These are phyloP conservation scores for Mallotus japonicus DNA, from an alignment of 441 rosid species.

Conservation along the genomic window DNA sequence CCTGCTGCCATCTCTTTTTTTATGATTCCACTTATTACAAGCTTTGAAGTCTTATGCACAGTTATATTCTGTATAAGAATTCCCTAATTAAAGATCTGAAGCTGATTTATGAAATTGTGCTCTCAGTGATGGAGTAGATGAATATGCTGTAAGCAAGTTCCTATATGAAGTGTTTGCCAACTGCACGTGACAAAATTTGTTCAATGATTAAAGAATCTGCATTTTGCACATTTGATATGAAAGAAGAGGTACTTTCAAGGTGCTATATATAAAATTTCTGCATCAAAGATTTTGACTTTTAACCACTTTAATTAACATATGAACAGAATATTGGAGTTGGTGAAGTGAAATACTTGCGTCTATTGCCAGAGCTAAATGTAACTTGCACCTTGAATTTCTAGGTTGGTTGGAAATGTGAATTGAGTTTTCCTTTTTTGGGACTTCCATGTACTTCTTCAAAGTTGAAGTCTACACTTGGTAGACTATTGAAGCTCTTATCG, in stretches of 20 bases:
- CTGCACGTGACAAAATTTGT: constrained; percentile 46
- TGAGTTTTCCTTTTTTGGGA: constrained; percentile 1
- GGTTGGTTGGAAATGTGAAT: constrained; percentile 40
- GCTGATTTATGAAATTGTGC: constrained; percentile 28
- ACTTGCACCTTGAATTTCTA: constrained; percentile 84
- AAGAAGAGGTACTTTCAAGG: constrained; percentile 68
- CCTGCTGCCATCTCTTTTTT: constrained; percentile 81
- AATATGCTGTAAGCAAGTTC: constrained; percentile 79
- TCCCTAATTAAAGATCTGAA: constrained; percentile 18
- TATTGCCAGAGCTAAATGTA: constrained; percentile 67
- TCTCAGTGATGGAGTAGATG: constrained; percentile 92
- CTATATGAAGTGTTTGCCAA: constrained; percentile 61
- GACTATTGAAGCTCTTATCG: too few species aligned
- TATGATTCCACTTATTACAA: constrained; percentile 72
- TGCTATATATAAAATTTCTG: constrained; percentile 17
- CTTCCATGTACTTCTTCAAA: constrained; percentile 6
- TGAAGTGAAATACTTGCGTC: constrained; percentile 61
- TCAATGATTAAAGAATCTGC: constrained; percentile 75
- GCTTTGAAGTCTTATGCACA: constrained; percentile 87
- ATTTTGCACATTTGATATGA: constrained; percentile 77
- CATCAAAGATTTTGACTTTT: constrained; percentile 6
- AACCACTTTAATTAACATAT: neutral
- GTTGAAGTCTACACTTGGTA: too few species aligned
- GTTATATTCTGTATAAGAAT: constrained; percentile 8
- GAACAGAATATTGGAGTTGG: constrained; percentile 5